Evolutionary conservation across 331 rosid species (phyloP), one percentile per base, ranked within the genome.

Genomic region (Acacia pycnantha): DNA sequence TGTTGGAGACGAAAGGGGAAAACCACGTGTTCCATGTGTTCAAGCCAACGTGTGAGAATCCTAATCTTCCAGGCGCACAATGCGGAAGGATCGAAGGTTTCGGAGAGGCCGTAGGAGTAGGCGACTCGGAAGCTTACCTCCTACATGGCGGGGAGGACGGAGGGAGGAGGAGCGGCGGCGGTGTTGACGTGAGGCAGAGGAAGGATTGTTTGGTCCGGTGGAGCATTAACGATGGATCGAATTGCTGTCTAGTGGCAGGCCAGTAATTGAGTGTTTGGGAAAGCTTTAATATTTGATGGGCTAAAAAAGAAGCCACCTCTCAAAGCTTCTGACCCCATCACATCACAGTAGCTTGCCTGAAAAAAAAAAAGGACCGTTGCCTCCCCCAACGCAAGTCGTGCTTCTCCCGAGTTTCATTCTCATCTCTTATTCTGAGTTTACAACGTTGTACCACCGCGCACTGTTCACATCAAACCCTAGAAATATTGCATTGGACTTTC

Each of bases 141-240:
- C 6, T 92, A 82, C 97, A 95, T 91, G 54, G 89, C 94, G 0
- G 68, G 40, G 73, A 95, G 93, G 41, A 95, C 88, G 21, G 97
- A 78, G 21, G 97, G 97, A 19, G 97, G 98, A 26, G 98, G 98
- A 14, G 98, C 98, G 31, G 98, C 97, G 4, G 98, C 98, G 11
- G 98, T 93, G 84, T 86, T 93, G 73, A 89, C 97, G 24, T 87
- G 82, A 46, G 97, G 97, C 18, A 93, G 95, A 70, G 98, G 99
- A 80, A 90, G 93, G 84, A 95, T 88, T 11, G 89, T 88, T 9
- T 95, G 96, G n/a, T 89, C 87, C 0, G 87, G 74, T 56, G 92
- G 81, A 54, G 98, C 96, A 84, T 95, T 90, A 26, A 92, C 88
- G 53, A 95, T 86, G 69, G 94, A 78, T 33, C 35, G 1, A 29